Evolutionary conservation across 2,329 filamentous ascomycete species (phyloP).

Genomic region (Westerdykella ornata): DNA sequence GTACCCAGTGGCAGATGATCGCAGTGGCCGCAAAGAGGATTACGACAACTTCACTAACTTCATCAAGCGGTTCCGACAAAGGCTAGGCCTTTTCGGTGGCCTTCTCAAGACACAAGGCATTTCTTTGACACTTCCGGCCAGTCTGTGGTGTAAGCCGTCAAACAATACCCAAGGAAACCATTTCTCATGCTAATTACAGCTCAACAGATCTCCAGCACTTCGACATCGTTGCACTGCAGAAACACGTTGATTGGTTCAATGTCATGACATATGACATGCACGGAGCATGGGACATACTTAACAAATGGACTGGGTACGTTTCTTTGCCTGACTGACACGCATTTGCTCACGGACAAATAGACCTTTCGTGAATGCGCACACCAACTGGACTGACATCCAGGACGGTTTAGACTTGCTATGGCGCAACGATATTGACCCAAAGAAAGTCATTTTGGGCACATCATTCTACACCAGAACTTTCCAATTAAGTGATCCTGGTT

Average conservation of each 20-base stretch:
- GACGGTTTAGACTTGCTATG: too few species aligned
- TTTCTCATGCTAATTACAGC: too few species aligned
- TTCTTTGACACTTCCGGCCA: neutral
- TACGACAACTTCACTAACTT: slow-evolving; percentile 10
- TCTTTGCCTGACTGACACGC: too few species aligned
- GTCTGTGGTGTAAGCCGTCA: neutral
- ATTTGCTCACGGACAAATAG: too few species aligned
- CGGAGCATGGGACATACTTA: slow-evolving; percentile 42
- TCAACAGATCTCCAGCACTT: slow-evolving; percentile 21
- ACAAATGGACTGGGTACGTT: too few species aligned
- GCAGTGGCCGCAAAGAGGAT: slow-evolving; percentile 33
- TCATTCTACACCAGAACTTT: too few species aligned
- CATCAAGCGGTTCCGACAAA: slow-evolving; percentile 4
- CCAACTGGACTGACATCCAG: neutral
- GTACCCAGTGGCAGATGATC: slow-evolving; percentile 24
- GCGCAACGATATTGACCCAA: slow-evolving; percentile 34
- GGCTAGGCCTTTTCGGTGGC: slow-evolving; percentile 8
- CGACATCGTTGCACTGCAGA: slow-evolving; percentile 13
- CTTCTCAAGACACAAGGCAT: too few species aligned
- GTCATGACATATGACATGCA: slow-evolving; percentile 44
- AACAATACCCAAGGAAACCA: neutral
- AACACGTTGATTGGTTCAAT: slow-evolving; percentile 38
- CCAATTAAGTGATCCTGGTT: too few species aligned
- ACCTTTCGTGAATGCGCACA: too few species aligned
- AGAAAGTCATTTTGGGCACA: slow-evolving; percentile 46